Evolutionary conservation across 2,329 filamentous ascomycete species (phyloP), one percentile per base, ranked within the genome.

Genomic region (Neopestalotiopsis sp.): DNA sequence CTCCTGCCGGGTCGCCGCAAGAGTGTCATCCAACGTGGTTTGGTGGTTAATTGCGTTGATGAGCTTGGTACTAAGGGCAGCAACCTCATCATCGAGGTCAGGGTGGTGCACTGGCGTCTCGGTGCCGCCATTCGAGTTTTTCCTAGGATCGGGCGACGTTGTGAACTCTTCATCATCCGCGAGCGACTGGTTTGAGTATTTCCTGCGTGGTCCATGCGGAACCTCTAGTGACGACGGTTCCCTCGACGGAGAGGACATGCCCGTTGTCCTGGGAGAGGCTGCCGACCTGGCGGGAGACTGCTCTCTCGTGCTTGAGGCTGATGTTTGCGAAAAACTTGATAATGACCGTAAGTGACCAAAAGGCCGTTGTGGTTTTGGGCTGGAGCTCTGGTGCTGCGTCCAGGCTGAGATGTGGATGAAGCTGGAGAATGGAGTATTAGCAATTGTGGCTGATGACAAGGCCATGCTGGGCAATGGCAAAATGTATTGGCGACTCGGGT

Each of bases 1-100:
- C 77, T 98, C 94, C 78, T 95, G 91, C 49, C 94, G 90, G 17
- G 94, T 92, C 65, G 90, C 90, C 64, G 94, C 92, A 20, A 99
- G 85, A 12, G 90, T 93, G 80, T 99, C 96, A 80, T 98, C 96
- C 59, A 99, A 87, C 28, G 89, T 91, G 7, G 95, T 98, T 81
- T 98, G 95, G 80, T 97, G 92, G 78, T 99, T 99, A 81, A 99
- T 98, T 59, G 96, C 95, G 77, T 96, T 95, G 75, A 99, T 95
- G 71, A 99, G 90, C 81, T 99, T 99, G 63, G 94, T 95, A 81
- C 94, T 98, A 40, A 99, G 85, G 6, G 93, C 90, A 7, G 95
- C 93, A 34, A 99, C 94, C 81, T 98, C 96, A 69, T 88, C 84
- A 72, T 86, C 86, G 28, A 90, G 81, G 68, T 89, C 88, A 4